Conservation (phyloP, 164 flowering plant species). For the Hamamelis virginiana region DNA sequence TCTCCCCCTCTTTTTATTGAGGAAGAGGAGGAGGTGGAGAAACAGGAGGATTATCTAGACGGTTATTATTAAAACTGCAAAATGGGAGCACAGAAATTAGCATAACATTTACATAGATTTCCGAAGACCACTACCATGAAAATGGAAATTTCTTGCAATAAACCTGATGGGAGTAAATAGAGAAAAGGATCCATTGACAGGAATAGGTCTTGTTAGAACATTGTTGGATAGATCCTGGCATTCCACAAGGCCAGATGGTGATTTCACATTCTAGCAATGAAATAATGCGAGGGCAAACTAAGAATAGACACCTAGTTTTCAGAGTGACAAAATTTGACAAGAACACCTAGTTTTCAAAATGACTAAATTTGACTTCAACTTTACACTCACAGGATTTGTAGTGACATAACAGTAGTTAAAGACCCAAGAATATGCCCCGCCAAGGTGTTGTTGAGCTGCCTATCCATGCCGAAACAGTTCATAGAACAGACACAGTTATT, state of each 20-base stretch:
- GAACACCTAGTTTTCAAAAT: neutral
- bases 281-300: neutral
- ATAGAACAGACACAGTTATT: neutral
- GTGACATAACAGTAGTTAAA: constrained; percentile 44
- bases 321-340: too few relatives aligned
- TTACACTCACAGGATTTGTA: constrained; percentile 65
- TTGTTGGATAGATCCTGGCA: constrained; percentile 73
- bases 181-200: constrained; percentile 67
- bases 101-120: too few relatives aligned
- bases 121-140: too few relatives aligned
- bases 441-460: constrained; percentile 75
- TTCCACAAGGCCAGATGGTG: neutral
- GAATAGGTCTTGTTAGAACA: constrained; percentile 47
- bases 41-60: neutral
- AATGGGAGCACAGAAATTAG: neutral
- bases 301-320: neutral
- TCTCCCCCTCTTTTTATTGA: too few relatives aligned
- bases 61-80: constrained; percentile 10
- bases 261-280: neutral
- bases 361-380: neutral
- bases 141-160: neutral
- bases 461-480: constrained; percentile 42
- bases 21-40: constrained; percentile 1
- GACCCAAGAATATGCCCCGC: constrained; percentile 53
- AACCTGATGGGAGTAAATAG: constrained; percentile 71